Evolutionary conservation across 495 filamentous ascomycete genomes (phyloP).

Genomic region (Trichoderma orchidacearum): DNA sequence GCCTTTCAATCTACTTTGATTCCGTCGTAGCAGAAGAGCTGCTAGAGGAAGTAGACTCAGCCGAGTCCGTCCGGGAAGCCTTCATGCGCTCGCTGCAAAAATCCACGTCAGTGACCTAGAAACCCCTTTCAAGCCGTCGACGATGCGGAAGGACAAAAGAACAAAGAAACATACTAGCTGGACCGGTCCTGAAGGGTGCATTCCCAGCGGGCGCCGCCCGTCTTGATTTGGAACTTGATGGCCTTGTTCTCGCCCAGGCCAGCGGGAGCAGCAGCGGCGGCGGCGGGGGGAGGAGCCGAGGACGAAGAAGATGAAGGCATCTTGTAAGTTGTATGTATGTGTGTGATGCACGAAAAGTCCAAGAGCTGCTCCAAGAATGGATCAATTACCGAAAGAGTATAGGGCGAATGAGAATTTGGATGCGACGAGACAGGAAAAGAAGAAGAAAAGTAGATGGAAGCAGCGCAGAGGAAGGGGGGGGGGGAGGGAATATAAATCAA

Average conservation of each 20-base stretch:
- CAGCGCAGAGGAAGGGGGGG: neutral
- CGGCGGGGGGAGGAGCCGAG: neutral
- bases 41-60: conserved; percentile 14
- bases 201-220: conserved; percentile 20
- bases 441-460: neutral
- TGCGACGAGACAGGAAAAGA: no score
- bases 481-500: neutral
- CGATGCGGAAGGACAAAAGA: no score
- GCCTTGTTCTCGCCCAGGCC: conserved; percentile 12
- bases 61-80: conserved; percentile 7
- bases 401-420: no score
- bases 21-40: neutral
- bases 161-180: conserved; percentile 20
- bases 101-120: no score
- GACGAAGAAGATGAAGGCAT: neutral
- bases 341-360: neutral
- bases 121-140: no score
- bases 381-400: no score
- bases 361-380: neutral
- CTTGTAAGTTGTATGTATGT: neutral
- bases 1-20: neutral
- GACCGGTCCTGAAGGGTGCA: conserved; percentile 27
- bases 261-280: neutral
- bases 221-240: conserved; percentile 29
- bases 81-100: conserved; percentile 27